Conservation (phyloP, 805 yeast species). For the Wickerhamiella occidentalis region DNA sequence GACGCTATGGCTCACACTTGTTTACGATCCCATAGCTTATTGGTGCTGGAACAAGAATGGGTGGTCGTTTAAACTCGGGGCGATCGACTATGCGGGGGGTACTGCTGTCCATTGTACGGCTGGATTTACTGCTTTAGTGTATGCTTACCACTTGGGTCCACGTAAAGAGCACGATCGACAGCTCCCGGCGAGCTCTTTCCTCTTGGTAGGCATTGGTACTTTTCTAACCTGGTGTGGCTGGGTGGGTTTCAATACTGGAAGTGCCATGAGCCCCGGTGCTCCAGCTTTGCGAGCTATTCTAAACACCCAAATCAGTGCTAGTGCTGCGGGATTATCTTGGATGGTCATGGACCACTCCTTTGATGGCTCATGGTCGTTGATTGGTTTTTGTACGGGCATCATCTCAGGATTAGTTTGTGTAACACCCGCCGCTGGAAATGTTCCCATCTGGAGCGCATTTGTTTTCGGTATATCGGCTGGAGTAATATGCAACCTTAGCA, state of each 20-base stretch:
- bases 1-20: constrained; percentile 57
- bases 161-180: constrained; percentile 34
- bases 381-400: constrained; percentile 89
- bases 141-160: constrained; percentile 53
- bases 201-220: constrained; percentile 57
- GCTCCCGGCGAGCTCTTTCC: constrained; percentile 51
- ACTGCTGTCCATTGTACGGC: constrained; percentile 65
- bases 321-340: constrained; percentile 37
- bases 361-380: constrained; percentile 83
- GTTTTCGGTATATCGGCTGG: constrained; percentile 65
- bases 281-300: constrained; percentile 38
- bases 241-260: constrained; percentile 71
- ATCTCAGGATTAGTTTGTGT: constrained; percentile 89
- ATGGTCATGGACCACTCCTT: constrained; percentile 35
- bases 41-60: constrained; percentile 67
- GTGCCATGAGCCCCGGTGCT: constrained; percentile 31
- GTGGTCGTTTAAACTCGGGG: constrained; percentile 51
- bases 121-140: constrained; percentile 60
- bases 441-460: constrained; percentile 72
- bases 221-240: constrained; percentile 63
- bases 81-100: constrained; percentile 64
- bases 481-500: constrained; percentile 70
- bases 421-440: constrained; percentile 94
- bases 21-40: constrained; percentile 59
- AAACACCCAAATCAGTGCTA: constrained; percentile 43